Conservation (phyloP, 805 yeast species). For the Aciculoconidium aculeatum region DNA sequence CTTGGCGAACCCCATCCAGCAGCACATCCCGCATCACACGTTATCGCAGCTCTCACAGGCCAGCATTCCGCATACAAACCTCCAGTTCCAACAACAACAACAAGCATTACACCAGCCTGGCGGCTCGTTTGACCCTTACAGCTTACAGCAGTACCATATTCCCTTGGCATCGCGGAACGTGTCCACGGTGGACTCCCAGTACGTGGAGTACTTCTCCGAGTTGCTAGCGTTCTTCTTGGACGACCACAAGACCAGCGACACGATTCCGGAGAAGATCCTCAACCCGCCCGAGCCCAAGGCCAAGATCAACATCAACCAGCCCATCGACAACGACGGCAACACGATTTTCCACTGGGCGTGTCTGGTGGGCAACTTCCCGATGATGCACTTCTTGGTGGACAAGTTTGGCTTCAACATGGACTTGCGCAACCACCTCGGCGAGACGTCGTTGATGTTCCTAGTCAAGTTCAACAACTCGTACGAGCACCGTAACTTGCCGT, state of each 20-base stretch:
- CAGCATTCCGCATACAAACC: conserved; percentile 5
- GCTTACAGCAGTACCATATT: conserved; percentile 37
- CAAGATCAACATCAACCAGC: conserved; percentile 70
- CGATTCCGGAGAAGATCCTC: conserved; percentile 34
- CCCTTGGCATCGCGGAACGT: conserved; percentile 14
- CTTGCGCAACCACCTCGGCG: conserved; percentile 77
- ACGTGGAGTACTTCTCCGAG: conserved; percentile 36
- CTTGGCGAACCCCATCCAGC: conserved; percentile 3
- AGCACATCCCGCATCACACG: conserved; percentile 3
- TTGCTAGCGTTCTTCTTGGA: conserved; percentile 50
- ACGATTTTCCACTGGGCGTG: conserved; percentile 96
- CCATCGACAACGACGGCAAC: conserved; percentile 91
- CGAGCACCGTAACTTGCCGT: conserved; percentile 32
- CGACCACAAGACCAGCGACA: conserved; percentile 22
- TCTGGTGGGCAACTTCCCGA: conserved; percentile 70
- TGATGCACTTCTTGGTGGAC: conserved; percentile 57
- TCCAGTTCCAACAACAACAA: conserved; percentile 3
- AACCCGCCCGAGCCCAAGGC: conserved; percentile 49
- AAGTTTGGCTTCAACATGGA: conserved; percentile 64
- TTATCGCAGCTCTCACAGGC: not conserved
- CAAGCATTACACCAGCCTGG: conserved; percentile 3
- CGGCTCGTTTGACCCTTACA: conserved; percentile 29
- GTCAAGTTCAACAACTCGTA: conserved; percentile 36
- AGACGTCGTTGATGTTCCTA: conserved; percentile 63
- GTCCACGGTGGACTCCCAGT: conserved; percentile 18